These are phyloP conservation scores for Rachicladosporium sp. DNA, from an alignment of 2,329 filamentous ascomycete genomes.

Conservation along the genomic window DNA sequence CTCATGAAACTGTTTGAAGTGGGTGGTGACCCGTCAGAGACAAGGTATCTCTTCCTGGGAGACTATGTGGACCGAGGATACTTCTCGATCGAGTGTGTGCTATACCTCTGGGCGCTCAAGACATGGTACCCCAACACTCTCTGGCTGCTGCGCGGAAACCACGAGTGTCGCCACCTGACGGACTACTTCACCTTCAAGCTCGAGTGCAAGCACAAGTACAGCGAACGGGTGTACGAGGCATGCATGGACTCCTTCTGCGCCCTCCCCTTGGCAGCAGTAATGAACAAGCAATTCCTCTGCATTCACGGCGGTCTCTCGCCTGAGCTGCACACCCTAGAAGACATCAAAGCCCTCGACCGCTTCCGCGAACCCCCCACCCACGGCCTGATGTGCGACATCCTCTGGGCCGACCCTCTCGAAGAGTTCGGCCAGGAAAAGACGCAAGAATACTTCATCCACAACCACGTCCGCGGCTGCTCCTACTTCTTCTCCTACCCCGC, in stretches of 20 bases:
- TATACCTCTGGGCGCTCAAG: conserved; percentile 96
- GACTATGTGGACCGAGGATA: conserved; percentile 98
- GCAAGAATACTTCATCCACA: conserved; percentile 93
- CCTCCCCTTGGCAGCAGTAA: conserved; percentile 83
- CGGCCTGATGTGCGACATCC: conserved; percentile 96
- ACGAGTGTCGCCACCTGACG: conserved; percentile 96
- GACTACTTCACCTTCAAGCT: conserved; percentile 99
- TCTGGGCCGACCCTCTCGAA: conserved; percentile 95
- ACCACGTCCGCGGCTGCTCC: conserved; percentile 94
- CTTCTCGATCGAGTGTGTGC: conserved; percentile 97
- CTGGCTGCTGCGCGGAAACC: conserved; percentile 93
- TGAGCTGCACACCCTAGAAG: conserved; percentile 89
- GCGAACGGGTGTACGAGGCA: conserved; percentile 86
- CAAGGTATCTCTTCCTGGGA: conserved; percentile 88
- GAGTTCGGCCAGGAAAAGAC: conserved; percentile 99
- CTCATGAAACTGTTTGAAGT: conserved; percentile 99
- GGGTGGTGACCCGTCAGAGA: conserved; percentile 90
- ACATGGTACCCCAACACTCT: conserved; percentile 98
- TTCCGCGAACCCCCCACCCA: conserved; percentile 96
- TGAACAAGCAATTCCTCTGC: conserved; percentile 99
- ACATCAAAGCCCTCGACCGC: conserved; percentile 93
- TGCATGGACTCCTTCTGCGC: conserved; percentile 98
- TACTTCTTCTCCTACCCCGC: conserved; percentile 99
- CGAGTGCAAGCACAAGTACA: conserved; percentile 99
- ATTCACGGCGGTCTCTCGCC: conserved; percentile 95